phyloP scores from a whole-genome alignment of 169 alveolate species.

The Plasmodium malariae region DNA sequence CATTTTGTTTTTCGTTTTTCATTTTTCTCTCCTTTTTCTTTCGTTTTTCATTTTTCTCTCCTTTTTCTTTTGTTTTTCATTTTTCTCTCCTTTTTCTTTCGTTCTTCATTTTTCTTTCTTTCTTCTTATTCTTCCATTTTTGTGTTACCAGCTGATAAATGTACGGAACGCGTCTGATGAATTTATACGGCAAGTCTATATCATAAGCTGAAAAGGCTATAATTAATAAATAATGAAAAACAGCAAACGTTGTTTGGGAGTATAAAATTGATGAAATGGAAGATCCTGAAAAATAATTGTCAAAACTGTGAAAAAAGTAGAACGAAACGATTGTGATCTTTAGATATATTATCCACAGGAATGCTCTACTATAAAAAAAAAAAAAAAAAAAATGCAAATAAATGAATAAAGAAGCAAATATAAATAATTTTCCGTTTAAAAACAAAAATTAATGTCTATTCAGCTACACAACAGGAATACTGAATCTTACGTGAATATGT shows the following conservation, averaged over 20 bases:
- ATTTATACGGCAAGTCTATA: slow-evolving; percentile 64
- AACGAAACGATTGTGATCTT: slow-evolving; percentile 56
- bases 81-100: too few relatives aligned
- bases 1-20: not conserved
- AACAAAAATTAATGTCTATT: not conserved
- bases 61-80: too few relatives aligned
- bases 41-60: not conserved
- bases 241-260: slow-evolving; percentile 59
- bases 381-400: not conserved
- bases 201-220: slow-evolving; percentile 74
- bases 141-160: slow-evolving; percentile 42
- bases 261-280: slow-evolving; percentile 51
- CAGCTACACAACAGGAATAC: not conserved
- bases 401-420: too few relatives aligned
- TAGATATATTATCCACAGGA: slow-evolving; percentile 75
- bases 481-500: too few relatives aligned
- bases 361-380: slow-evolving; percentile 38
- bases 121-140: not conserved
- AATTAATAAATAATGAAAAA: slow-evolving; percentile 60
- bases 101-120: not conserved
- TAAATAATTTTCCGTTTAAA: too few relatives aligned
- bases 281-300: slow-evolving; percentile 72
- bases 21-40: not conserved
- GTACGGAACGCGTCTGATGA: slow-evolving; percentile 41
- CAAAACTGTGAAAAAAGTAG: slow-evolving; percentile 67